Evolutionary conservation across 805 yeast species (phyloP).

Genomic region (Starmerella bombicola): DNA sequence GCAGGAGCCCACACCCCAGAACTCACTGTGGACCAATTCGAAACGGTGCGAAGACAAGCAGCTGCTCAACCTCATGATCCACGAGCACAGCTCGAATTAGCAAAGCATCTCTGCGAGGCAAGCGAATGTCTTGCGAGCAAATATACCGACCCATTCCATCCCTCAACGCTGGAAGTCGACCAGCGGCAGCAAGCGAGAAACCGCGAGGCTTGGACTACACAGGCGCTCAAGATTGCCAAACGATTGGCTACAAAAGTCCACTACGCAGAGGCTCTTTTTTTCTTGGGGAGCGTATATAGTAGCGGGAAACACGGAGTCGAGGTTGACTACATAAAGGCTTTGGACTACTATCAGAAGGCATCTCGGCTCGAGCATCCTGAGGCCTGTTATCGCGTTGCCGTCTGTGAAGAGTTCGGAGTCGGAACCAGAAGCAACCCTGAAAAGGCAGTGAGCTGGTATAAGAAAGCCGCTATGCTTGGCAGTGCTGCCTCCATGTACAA

Average conservation of each 20-base stretch:
- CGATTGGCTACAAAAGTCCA: constrained; percentile 36
- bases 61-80: constrained; percentile 31
- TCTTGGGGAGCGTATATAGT: constrained; percentile 49
- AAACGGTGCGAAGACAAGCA: constrained; percentile 25
- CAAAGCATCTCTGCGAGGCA: constrained; percentile 44
- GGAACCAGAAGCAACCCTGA: constrained; percentile 36
- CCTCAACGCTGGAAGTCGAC: constrained; percentile 31
- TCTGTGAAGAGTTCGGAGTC: constrained; percentile 55
- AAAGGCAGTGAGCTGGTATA: constrained; percentile 45
- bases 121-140: constrained; percentile 25
- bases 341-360: constrained; percentile 46
- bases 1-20: background rate
- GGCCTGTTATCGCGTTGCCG: constrained; percentile 58
- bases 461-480: constrained; percentile 49
- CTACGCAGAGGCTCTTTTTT: constrained; percentile 45
- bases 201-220: constrained; percentile 42
- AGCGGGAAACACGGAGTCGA: constrained; percentile 40
- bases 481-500: constrained; percentile 61
- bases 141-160: constrained; percentile 33
- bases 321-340: constrained; percentile 48
- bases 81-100: constrained; percentile 48
- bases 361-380: constrained; percentile 46
- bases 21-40: constrained; percentile 27
- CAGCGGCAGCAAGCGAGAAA: constrained; percentile 39
- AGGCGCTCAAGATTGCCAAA: constrained; percentile 48